Evolutionary conservation across 2,329 filamentous ascomycete genomes (phyloP).

Genomic region (Fonsecaea multimorphosa): DNA sequence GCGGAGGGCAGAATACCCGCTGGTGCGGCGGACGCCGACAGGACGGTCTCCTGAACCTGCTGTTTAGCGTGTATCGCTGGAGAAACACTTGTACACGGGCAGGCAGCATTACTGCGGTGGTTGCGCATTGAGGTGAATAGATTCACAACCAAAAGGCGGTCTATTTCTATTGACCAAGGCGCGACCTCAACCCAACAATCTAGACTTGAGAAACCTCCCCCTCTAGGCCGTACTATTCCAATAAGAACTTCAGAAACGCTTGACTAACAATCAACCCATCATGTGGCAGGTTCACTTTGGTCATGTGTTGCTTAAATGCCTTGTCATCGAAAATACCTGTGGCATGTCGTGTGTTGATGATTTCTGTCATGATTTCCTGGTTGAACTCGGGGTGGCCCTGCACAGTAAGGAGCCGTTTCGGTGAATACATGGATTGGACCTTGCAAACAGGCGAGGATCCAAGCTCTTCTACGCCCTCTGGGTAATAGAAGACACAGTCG

Average conservation of each 20-base stretch:
- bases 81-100: not conserved
- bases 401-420: slow-evolving; percentile 71
- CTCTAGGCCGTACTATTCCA: slow-evolving; percentile 53
- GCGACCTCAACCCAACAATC: not conserved
- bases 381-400: slow-evolving; percentile 90
- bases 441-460: slow-evolving; percentile 70
- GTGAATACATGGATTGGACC: slow-evolving; percentile 80
- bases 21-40: slow-evolving; percentile 55
- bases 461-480: slow-evolving; percentile 66
- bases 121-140: not conserved
- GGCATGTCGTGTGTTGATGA: slow-evolving; percentile 68
- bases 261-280: slow-evolving; percentile 78
- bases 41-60: slow-evolving; percentile 39
- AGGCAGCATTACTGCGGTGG: not conserved
- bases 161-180: slow-evolving; percentile 11
- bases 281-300: slow-evolving; percentile 69
- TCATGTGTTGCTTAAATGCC: slow-evolving; percentile 71
- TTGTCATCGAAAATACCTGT: slow-evolving; percentile 73
- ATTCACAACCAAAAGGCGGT: not conserved
- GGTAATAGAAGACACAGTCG: slow-evolving; percentile 72
- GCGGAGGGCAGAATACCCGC: slow-evolving; percentile 85
- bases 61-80: not conserved
- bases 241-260: slow-evolving; percentile 77
- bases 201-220: not conserved
- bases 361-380: slow-evolving; percentile 70